phyloP scores from a whole-genome alignment of 202 grass and related monocot genomes.

The Zoysia matrella region DNA sequence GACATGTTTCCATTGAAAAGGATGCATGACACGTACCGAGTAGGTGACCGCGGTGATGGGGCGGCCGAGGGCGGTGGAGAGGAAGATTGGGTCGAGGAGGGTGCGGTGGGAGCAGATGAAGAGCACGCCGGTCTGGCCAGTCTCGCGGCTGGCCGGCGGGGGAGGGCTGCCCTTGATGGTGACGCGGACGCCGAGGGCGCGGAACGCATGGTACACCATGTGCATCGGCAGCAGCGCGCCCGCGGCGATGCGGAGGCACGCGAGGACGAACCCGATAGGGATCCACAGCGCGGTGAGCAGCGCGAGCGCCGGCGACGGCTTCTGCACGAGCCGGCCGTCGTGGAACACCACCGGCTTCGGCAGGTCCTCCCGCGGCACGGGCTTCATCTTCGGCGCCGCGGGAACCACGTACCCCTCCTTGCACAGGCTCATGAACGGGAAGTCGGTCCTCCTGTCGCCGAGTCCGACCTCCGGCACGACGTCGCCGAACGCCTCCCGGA shows the following conservation, averaged over 20 bases:
- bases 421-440: constrained; percentile 75
- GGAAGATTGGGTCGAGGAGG: constrained; percentile 78
- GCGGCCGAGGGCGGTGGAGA: constrained; percentile 64
- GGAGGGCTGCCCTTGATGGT: constrained; percentile 55
- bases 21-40: constrained; percentile 31
- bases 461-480: constrained; percentile 58
- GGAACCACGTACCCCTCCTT: constrained; percentile 72
- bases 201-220: constrained; percentile 56
- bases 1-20: neutral
- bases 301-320: constrained; percentile 58
- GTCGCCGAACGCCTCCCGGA: constrained; percentile 46
- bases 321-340: constrained; percentile 68
- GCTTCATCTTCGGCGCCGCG: constrained; percentile 1
- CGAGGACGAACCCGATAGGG: constrained; percentile 67
- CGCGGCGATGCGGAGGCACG: constrained; percentile 69
- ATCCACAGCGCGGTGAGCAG: constrained; percentile 73
- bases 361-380: constrained; percentile 53
- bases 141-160: constrained; percentile 41
- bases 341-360: constrained; percentile 73
- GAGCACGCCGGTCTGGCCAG: constrained; percentile 63
- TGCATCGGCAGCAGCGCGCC: constrained; percentile 68
- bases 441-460: constrained; percentile 69
- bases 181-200: constrained; percentile 59
- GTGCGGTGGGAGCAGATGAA: constrained; percentile 86
- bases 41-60: constrained; percentile 74